phyloP scores from a whole-genome alignment of 371 early-diverging fungal species.

The Rhizomucor miehei region DNA sequence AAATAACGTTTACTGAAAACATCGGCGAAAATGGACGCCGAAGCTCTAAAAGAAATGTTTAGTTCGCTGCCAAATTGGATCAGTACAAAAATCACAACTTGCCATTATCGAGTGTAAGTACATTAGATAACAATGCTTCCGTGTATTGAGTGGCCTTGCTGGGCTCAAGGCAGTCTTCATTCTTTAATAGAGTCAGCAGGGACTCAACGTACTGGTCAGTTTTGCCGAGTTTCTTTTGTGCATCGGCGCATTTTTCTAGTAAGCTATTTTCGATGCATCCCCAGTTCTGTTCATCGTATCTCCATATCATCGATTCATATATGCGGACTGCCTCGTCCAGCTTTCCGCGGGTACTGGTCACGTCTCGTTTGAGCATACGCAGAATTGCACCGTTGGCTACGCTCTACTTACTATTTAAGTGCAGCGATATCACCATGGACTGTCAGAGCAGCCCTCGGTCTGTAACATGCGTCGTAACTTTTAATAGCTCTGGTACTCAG shows the following conservation, averaged over 20 bases:
- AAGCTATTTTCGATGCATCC: slow-evolving; percentile 66
- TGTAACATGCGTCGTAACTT: slow-evolving; percentile 64
- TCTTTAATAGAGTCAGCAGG: slow-evolving; percentile 55
- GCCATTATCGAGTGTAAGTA: slow-evolving; percentile 43
- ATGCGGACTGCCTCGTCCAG: slow-evolving; percentile 68
- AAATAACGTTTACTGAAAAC: slow-evolving; percentile 54
- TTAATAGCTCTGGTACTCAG: slow-evolving; percentile 65
- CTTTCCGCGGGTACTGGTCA: slow-evolving; percentile 54
- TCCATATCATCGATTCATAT: slow-evolving; percentile 63
- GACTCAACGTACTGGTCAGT: slow-evolving; percentile 59
- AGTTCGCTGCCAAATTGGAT: background rate
- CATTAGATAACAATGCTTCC: slow-evolving; percentile 52
- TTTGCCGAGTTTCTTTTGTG: slow-evolving; percentile 59
- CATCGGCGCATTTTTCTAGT: slow-evolving; percentile 69
- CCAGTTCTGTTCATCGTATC: slow-evolving; percentile 72
- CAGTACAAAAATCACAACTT: slow-evolving; percentile 2
- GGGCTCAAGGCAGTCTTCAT: slow-evolving; percentile 40
- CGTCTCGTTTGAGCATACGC: background rate
- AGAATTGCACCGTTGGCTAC: background rate
- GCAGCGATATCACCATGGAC: slow-evolving; percentile 77
- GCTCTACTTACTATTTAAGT: slow-evolving; percentile 71
- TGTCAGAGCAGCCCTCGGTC: slow-evolving; percentile 59
- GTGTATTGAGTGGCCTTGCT: slow-evolving; percentile 49
- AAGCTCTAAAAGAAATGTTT: background rate
- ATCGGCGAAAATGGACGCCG: slow-evolving; percentile 56